These are phyloP conservation scores for Verticillium nubilum DNA, from an alignment of 2,329 filamentous ascomycete species.

Conservation along the genomic window DNA sequence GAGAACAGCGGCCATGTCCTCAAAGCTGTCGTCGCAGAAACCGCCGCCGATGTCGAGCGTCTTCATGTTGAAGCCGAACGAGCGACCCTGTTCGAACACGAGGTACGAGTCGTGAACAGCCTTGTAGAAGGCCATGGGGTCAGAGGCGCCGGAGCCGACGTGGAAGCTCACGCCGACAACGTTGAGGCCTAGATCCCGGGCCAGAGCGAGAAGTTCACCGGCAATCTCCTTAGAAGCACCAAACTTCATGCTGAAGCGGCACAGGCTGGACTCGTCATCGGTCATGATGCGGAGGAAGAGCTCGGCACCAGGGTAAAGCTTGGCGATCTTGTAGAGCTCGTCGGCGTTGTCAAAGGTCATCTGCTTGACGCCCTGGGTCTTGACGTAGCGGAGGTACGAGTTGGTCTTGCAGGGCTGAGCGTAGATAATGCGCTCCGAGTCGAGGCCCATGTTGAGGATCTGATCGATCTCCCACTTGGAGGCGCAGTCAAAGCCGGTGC, in stretches of 20 bases:
- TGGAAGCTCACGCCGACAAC: conserved; percentile 97
- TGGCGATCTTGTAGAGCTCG: conserved; percentile 96
- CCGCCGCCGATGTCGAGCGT: conserved; percentile 93
- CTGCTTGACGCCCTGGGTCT: conserved; percentile 79
- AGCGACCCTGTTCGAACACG: conserved; percentile 80
- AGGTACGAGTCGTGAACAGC: conserved; percentile 82
- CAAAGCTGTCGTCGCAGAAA: conserved; percentile 87
- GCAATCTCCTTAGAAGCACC: conserved; percentile 84
- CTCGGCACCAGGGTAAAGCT: conserved; percentile 82
- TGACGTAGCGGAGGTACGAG: conserved; percentile 90
- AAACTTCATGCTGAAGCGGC: conserved; percentile 95
- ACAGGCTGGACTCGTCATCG: conserved; percentile 90
- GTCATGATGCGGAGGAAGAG: conserved; percentile 92
- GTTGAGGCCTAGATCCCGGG: conserved; percentile 77
- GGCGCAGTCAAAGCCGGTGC: conserved; percentile 95
- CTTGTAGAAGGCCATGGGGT: conserved; percentile 85
- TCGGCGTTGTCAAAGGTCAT: conserved; percentile 99
- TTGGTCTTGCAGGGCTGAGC: conserved; percentile 99
- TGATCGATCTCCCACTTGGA: conserved; percentile 97
- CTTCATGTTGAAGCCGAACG: conserved; percentile 73
- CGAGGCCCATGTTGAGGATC: conserved; percentile 75
- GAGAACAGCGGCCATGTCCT: conserved; percentile 79
- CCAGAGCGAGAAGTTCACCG: conserved; percentile 69
- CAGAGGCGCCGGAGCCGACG: conserved; percentile 91
- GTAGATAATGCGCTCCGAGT: conserved; percentile 92